Percentiles rank a stretch among this genome's conserved stretches.
Evolutionary conservation across 768 basidiomycete species (phyloP).

Genomic region (Tricholoma sp.): DNA sequence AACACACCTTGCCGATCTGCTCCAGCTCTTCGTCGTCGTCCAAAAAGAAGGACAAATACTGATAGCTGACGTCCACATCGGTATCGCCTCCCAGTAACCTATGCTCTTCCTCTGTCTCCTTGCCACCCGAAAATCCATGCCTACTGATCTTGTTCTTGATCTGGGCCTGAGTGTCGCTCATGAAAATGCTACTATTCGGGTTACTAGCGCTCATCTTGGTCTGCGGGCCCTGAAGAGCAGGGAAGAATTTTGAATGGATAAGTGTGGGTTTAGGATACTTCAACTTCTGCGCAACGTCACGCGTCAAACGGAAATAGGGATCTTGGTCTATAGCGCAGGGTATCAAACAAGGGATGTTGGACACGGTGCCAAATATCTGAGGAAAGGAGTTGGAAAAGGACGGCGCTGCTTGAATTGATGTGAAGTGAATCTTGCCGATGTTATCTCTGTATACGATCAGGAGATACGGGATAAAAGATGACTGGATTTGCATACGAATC

Average conservation of each 20-base stretch:
- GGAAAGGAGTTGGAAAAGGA: conserved; percentile 99
- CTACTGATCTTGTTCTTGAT: conserved; percentile 98
- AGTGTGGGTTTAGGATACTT: conserved; percentile 94
- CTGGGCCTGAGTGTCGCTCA: conserved; percentile 88
- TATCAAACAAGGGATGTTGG: conserved; percentile 3
- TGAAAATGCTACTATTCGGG: conserved; percentile 89
- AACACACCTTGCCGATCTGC: conserved; percentile 65
- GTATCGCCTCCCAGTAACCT: conserved; percentile 82
- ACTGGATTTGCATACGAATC: conserved; percentile 73
- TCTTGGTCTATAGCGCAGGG: conserved; percentile 91
- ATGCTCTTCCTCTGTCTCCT: conserved; percentile 96
- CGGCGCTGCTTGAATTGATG: conserved; percentile 90
- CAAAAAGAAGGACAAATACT: conserved; percentile 92
- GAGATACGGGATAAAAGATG: background rate
- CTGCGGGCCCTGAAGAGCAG: conserved; percentile 94
- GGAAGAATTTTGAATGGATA: conserved; percentile 96
- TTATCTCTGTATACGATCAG: conserved; percentile 64
- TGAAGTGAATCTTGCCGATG: conserved; percentile 97
- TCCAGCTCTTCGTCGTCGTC: conserved; percentile 91
- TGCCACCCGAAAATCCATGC: conserved; percentile 94
- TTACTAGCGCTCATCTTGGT: conserved; percentile 99
- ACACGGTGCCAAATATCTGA: conserved; percentile 21
- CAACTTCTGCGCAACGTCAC: conserved; percentile 90
- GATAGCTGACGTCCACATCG: conserved; percentile 93
- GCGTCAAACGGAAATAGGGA: conserved; percentile 95